Evolutionary conservation across 164 flowering plant genomes (phyloP), one percentile per base, ranked within the genome.

Genomic region (Kalanchoe fedtschenkoi): DNA sequence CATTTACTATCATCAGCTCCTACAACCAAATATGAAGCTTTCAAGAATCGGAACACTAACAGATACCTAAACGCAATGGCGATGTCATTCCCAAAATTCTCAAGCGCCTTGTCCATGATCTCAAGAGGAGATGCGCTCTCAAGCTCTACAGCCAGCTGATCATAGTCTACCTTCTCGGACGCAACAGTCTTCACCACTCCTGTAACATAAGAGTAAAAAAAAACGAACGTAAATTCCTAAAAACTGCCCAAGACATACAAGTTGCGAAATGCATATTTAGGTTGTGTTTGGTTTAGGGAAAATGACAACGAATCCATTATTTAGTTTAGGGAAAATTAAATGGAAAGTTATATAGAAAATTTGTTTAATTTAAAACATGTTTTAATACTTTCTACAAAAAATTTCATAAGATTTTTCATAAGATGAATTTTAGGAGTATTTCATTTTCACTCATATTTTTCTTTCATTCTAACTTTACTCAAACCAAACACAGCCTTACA

Each of bases 11-110:
- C n/a, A n/a, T n/a, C 39, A 37, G 39, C 39, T 37, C 39, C 13
- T 37, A 37, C 3, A 11, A 37, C 11, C 39, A 37, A 37, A 37
- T 37, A 11, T 37, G 39, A 37, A 51, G 29, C 14, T 5, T 51
- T 51, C n/a, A 51, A 4, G 21, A 51, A 51, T 21, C n/a, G 19
- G 16, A 15, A 57, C n/a, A n/a, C n/a, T n/a, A n/a, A n/a, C 5
- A 57, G 38, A 29, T 73, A 92, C 98, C 98, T 89, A 79, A 92
- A 92, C 32, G 98, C 98, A 69, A 92, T 92, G 6, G 95, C 95
- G 39, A 92, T 86, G 51, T 87, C 96, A 60, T 80, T 62, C 22
- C 98, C 96, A 60, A 87, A 89, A 62, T 73, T 80, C 70, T 76
- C 42, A 6, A 80, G 69, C 14, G 96, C 96, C 46, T 66, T 83